Evolutionary conservation across 163 green algal species (phyloP), one percentile per base, ranked within the genome.

Genomic region (Scenedesmus sp.): DNA sequence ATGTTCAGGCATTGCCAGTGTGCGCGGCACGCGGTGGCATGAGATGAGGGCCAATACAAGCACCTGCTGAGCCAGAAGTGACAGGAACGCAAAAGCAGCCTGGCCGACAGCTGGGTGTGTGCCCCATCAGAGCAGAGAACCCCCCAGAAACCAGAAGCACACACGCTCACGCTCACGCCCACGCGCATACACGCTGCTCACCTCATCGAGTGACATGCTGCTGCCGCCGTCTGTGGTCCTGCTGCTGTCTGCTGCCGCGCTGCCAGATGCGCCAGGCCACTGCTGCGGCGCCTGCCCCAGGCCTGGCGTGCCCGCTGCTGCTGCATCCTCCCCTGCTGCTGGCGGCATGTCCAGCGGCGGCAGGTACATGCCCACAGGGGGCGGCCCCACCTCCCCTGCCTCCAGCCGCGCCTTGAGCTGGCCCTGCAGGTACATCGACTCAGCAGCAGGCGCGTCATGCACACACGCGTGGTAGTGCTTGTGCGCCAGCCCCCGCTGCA

Each of bases 361-460:
- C 76, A 91, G 57, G 76, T 91, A 91, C 87, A 91, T 46, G 16
- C 87, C 87, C 23, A 60, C 56, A 9, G 87, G 74, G 20, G 87
- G 87, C 16, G 73, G n/a, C 10, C 57, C 15, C 18, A 9, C 77
- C 3, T 79, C 74, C 15, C 87, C 87, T 8, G 87, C 87, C 23
- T 91, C 87, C n/a, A 79, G 18, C 12, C 74, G 52, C 13, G 76
- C 87, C 56, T 87, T 91, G 10, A 87, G 76, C 87, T 91, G 87
- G 5, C 56, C 56, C 16, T 86, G 74, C 76, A 91, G 56, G 81
- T 91, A 87, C 87, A 91, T 87, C 0, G 74, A 74, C 57, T 91
- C 87, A 13, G 87, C 87, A 34, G 87, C 87, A 46, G 87, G 87
- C 55, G 82, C 7, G 13, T 86, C 76, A 16, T 79, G 56, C 57